phyloP scores from a whole-genome alignment of 116 monocot genomes.

The Trichopus zeylanicus region DNA sequence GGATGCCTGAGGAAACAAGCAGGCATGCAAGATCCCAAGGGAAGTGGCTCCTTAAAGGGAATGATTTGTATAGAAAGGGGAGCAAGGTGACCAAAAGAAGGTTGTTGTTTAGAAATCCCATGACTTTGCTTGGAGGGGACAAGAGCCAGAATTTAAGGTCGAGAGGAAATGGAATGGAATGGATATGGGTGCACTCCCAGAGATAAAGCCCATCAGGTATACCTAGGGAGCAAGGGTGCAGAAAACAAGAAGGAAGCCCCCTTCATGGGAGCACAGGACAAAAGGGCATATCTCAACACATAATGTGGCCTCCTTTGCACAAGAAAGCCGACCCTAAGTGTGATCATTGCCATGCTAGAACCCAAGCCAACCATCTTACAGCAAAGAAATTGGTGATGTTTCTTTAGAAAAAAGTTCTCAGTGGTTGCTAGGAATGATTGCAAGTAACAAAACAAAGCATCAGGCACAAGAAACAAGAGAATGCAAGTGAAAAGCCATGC shows the following conservation, averaged over 20 bases:
- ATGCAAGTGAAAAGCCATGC: slow-evolving; percentile 29
- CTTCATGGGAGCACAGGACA: slow-evolving; percentile 39
- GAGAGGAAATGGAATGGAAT: slow-evolving; percentile 12
- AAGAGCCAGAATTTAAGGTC: slow-evolving; percentile 66
- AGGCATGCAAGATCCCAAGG: slow-evolving; percentile 25
- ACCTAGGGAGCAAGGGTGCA: slow-evolving; percentile 36
- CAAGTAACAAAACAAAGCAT: slow-evolving; percentile 16
- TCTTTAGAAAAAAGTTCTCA: too few species aligned
- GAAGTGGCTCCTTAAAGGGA: slow-evolving; percentile 18
- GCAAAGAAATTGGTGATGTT: too few species aligned
- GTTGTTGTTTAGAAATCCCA: slow-evolving; percentile 46
- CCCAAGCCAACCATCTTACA: slow-evolving; percentile 5
- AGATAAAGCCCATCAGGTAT: slow-evolving; percentile 45
- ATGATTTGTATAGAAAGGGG: slow-evolving; percentile 19
- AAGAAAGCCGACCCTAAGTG: too few species aligned
- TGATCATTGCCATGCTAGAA: slow-evolving; percentile 25
- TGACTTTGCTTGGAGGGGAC: slow-evolving; percentile 81
- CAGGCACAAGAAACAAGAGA: slow-evolving; percentile 21
- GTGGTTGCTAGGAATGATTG: slow-evolving; percentile 16
- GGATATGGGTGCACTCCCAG: slow-evolving; percentile 18
- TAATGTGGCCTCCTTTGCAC: too few species aligned
- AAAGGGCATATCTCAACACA: too few species aligned
- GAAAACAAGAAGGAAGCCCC: slow-evolving; percentile 58
- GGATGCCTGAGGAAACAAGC: slow-evolving; percentile 1
- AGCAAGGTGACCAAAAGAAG: slow-evolving; percentile 33